phyloP scores from a whole-genome alignment of 257 asterid species.

The Plantago ovata region DNA sequence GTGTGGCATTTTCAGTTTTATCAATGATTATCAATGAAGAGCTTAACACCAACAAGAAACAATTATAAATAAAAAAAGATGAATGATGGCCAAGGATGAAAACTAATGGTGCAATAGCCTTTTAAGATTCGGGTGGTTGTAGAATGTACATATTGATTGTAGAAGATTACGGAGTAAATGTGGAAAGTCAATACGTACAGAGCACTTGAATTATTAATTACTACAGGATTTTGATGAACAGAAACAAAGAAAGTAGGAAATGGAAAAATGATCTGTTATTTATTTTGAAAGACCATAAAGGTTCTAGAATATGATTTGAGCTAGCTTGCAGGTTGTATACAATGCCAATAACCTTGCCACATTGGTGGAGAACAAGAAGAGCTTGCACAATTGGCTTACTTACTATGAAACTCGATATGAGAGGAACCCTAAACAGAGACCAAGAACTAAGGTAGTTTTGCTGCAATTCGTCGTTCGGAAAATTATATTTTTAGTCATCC shows the following conservation, averaged over 20 bases:
- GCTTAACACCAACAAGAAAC: not conserved
- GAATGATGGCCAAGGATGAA: too few species aligned
- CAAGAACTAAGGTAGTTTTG: conserved; percentile 55
- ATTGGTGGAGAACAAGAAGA: conserved; percentile 61
- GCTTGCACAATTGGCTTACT: conserved; percentile 60
- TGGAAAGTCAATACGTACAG: too few species aligned
- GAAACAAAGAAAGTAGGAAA: not conserved
- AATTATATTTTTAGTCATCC: conserved; percentile 4
- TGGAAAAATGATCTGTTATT: not conserved
- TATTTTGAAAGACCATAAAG: not conserved
- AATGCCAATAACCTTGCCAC: conserved; percentile 62
- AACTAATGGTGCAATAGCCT: too few species aligned
- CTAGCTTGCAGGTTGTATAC: conserved; percentile 52
- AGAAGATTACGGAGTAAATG: too few species aligned
- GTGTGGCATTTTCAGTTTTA: not conserved
- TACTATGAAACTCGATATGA: conserved; percentile 69
- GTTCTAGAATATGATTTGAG: not conserved
- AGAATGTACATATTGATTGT: too few species aligned
- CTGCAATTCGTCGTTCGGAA: conserved; percentile 3
- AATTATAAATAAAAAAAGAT: too few species aligned
- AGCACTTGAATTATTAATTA: not conserved
- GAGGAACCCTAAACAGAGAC: conserved; percentile 61
- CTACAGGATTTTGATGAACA: not conserved
- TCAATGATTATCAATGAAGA: not conserved
- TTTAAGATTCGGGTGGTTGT: too few species aligned